Base-by-base conservation (phyloP, 1,139 yeast genomes). In the Taiozyma sp. region DNA sequence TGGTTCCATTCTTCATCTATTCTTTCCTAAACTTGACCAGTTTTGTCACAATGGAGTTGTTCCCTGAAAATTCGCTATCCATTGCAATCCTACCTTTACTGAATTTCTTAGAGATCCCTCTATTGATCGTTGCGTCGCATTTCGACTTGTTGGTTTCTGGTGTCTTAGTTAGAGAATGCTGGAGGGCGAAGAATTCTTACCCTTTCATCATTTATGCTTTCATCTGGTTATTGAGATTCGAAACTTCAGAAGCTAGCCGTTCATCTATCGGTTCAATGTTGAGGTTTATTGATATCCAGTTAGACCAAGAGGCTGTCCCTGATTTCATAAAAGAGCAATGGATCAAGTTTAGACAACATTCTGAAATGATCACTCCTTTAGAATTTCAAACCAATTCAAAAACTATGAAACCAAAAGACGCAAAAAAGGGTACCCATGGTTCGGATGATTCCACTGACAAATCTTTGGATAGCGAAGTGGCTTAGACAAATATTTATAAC, bases 1-100 rank as follows among this genome's bases (percentile, higher is more conserved):
- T 79, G 22, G 46, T 72, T 14, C 78, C 83, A 1, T 75, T 76
- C 55, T 65, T 70, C n/a, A 64, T 75, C 6, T 79, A 78, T 57
- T 76, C 84, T 0, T 61, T 68, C 44, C 65, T 79, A 57, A 78
- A 79, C 57, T 57, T 78, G 47, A 62, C 70, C 28, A 68, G 67
- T 43, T 70, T 65, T 49, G 57, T 73, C 47, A 60, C 72, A n/a
- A 60, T 67, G 36, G 78, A 76, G 23, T 56, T 70, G 6, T 71
- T 67, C 47, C 75, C 77, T 1, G 58, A 62, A 0, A 61, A 65
- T 10, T 58, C 66, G 2, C 58, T 75, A 12, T 61, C 75, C 6
- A 54, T 57, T 27, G 75, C 75, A 0, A 45, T 73, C 4, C 48
- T 51, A 13, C 64, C 64, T 1, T 53, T 60, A 47, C 54, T 59